Evolutionary conservation across 2,329 filamentous ascomycete species (phyloP).

Genomic region (Graphilbum ipis-grandicollis): DNA sequence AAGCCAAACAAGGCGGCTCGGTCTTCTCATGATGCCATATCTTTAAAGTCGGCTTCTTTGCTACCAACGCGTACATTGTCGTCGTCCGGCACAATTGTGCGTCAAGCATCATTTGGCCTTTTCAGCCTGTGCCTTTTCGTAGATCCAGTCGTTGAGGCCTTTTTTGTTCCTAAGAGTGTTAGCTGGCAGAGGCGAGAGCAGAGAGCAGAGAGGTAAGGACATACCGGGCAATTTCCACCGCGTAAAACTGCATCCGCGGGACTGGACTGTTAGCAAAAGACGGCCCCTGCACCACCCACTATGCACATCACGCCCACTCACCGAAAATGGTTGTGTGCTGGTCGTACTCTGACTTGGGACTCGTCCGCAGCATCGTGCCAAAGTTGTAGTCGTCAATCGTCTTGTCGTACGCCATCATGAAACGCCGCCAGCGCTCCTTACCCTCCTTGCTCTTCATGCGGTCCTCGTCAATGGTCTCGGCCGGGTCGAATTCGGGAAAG

Average conservation of each 20-base stretch:
- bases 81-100: no score
- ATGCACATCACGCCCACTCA: no score
- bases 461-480: constrained; percentile 68
- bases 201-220: neutral
- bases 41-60: no score
- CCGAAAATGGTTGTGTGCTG: constrained; percentile 85
- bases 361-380: constrained; percentile 76
- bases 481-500: constrained; percentile 85
- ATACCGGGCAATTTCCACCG: constrained; percentile 28
- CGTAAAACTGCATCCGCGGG: constrained; percentile 40
- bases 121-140: constrained; percentile 58
- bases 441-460: constrained; percentile 94
- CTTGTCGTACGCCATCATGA: constrained; percentile 88
- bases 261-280: constrained; percentile 18
- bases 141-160: constrained; percentile 93
- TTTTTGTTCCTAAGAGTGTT: constrained; percentile 59
- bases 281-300: neutral
- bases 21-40: no score
- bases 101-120: constrained; percentile 14
- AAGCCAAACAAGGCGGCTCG: no score
- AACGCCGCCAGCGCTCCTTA: constrained; percentile 89
- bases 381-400: constrained; percentile 97
- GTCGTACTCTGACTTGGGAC: constrained; percentile 67
- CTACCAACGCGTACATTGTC: no score
- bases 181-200: constrained; percentile 25